Evolutionary conservation across 257 asterid species (phyloP), one percentile per base, ranked within the genome.

Genomic region (Thymus quinquecostatus): DNA sequence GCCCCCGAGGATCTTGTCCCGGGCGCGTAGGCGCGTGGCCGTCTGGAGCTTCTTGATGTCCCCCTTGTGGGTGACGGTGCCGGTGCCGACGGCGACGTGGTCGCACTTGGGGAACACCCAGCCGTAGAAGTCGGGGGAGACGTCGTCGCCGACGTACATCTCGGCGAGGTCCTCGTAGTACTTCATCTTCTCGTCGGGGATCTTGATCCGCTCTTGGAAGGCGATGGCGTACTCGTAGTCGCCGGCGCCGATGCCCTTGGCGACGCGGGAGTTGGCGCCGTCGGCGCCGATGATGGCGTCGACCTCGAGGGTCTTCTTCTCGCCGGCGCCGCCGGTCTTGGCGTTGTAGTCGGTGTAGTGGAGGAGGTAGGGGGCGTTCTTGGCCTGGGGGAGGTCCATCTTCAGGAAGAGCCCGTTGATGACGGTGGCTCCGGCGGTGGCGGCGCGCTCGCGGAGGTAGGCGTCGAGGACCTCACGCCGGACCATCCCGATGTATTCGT

Each of bases 51-150:
- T 86, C 61, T 94, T 94, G 33, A 94, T 94, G 82, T 94, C 97
- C 27, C 86, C 81, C 69, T 91, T 91, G 86, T 94, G 95, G 10
- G 97, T 91, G 0, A 94, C 97, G 0, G 97, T 94, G 54, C 97
- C 98, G 2, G 97, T 94, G 0, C 98, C 98, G 9, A 94, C 98
- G 0, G 98, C 96, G 3, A 91, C 96, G 81, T 94, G 98, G 82
- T 94, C 97, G 77, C 96, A 91, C 77, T 93, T 93, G 0, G 96
- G 97, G 81, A 90, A 90, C 10, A 92, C 98, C 98, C 97, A 92
- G 1, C 97, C 98, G 75, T 93, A 93, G 69, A 93, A 93, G 63
- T 93, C 97, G 0, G 97, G 97, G 0, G 97, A 91, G 3, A 93
- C 97, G 45, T 93, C 97, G 38, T 91, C 98, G 1, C 98, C 97